Evolutionary conservation across 768 basidiomycete species (phyloP).

Genomic region (Hydnum rufescens): DNA sequence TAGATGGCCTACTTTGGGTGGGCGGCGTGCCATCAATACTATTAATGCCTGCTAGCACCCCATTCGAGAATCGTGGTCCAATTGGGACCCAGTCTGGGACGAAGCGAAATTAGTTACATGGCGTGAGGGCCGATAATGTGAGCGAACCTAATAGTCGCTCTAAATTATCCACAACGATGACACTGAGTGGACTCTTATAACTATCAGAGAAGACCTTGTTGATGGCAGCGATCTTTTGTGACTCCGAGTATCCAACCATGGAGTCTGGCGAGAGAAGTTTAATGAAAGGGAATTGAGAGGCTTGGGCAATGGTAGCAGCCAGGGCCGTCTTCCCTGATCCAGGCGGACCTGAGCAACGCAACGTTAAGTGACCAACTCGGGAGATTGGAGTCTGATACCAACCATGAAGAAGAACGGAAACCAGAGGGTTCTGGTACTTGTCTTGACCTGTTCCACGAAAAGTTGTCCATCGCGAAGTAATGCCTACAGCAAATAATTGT

Average conservation of each 20-base stretch:
- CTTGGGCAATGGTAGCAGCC: conserved; percentile 82
- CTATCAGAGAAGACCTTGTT: conserved; percentile 87
- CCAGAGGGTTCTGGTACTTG: conserved; percentile 81
- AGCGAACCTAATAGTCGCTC: conserved; percentile 74
- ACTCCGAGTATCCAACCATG: conserved; percentile 93
- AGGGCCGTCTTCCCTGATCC: conserved; percentile 90
- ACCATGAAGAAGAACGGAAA: conserved; percentile 72
- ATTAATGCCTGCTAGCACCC: conserved; percentile 77
- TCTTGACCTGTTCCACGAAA: conserved; percentile 84
- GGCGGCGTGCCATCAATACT: conserved; percentile 70
- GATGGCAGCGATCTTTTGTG: conserved; percentile 77
- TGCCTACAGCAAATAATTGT: conserved; percentile 30
- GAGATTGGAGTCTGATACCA: conserved; percentile 4
- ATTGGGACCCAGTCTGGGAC: conserved; percentile 82
- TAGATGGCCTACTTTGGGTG: conserved; percentile 55
- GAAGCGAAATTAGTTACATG: not conserved
- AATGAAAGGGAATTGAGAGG: conserved; percentile 93
- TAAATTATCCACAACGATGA: conserved; percentile 87
- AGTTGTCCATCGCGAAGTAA: conserved; percentile 70
- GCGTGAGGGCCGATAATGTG: not conserved
- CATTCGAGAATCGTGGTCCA: conserved; percentile 91
- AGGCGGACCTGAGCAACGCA: conserved; percentile 34
- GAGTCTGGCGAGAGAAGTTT: conserved; percentile 88
- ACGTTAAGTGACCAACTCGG: not conserved
- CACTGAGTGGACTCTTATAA: conserved; percentile 92